Evolutionary conservation across 2,329 filamentous ascomycete genomes (phyloP).

Genomic region (Fusarium tricinctum): DNA sequence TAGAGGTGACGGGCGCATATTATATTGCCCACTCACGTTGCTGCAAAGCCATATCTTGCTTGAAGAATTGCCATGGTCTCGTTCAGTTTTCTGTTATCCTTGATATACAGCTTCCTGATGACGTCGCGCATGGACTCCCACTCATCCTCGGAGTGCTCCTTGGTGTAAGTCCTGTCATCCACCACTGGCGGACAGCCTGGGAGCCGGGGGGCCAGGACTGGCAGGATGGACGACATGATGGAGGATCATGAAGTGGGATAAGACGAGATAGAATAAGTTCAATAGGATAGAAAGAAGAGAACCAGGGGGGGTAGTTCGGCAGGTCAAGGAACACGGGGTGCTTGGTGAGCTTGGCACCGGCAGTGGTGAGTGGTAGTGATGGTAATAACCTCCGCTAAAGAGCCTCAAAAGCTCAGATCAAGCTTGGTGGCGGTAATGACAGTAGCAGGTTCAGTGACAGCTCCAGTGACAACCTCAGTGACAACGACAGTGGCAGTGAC

Average conservation of each 20-base stretch:
- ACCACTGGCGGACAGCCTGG: constrained; percentile 47
- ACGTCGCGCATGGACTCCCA: constrained; percentile 53
- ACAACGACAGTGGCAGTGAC: too few species aligned
- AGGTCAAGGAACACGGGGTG: constrained; percentile 1
- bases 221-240: constrained; percentile 50
- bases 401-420: constrained; percentile 21
- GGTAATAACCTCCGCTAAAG: constrained; percentile 31
- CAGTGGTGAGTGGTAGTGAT: constrained; percentile 15
- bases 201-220: constrained; percentile 54
- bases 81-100: constrained; percentile 54
- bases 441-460: background rate
- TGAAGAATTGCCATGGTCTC: constrained; percentile 56
- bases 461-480: background rate
- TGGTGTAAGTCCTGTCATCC: constrained; percentile 49
- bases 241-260: constrained; percentile 32
- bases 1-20: background rate
- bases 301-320: constrained; percentile 1
- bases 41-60: constrained; percentile 54
- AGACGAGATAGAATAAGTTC: constrained; percentile 6
- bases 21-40: constrained; percentile 52
- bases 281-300: constrained; percentile 10
- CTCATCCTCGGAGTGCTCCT: constrained; percentile 55
- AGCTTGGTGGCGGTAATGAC: background rate
- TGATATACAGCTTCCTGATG: constrained; percentile 54
- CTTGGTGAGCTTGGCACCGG: constrained; percentile 28